Conservation (phyloP, 352 stramenopile genomes). For the Blastocystis hominis region DNA sequence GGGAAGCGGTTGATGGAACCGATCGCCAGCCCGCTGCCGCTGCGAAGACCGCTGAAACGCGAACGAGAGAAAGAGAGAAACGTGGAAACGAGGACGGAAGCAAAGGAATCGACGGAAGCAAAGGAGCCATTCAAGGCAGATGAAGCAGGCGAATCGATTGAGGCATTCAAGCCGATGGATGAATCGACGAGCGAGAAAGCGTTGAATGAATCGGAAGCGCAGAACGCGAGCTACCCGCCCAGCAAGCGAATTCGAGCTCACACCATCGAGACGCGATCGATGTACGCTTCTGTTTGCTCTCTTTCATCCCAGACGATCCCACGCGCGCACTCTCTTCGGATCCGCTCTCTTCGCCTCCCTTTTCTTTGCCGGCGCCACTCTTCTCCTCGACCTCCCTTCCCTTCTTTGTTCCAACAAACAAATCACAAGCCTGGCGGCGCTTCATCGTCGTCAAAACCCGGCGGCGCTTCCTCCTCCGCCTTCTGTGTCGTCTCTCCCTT, state of each 20-base stretch:
- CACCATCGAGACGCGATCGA: neutral
- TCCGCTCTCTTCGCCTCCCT: neutral
- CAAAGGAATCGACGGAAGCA: no score
- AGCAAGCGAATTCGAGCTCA: neutral
- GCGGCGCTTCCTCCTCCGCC: neutral
- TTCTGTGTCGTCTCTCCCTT: neutral
- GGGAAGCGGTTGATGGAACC: constrained; percentile 26
- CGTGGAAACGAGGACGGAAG: neutral
- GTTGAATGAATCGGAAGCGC: neutral
- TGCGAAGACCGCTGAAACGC: constrained; percentile 85
- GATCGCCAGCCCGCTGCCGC: neutral
- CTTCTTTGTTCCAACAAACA: constrained; percentile 24
- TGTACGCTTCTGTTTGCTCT: neutral
- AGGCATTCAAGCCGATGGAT: neutral
- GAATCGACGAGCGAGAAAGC: neutral
- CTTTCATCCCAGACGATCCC: neutral
- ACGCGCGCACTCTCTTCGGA: neutral
- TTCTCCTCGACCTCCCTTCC: neutral
- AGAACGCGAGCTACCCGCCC: neutral
- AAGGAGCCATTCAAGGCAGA: neutral
- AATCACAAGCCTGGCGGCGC: constrained; percentile 17
- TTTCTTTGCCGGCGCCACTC: neutral
- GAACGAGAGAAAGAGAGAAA: constrained; percentile 68
- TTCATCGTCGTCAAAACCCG: constrained; percentile 38
- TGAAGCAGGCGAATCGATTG: neutral